Evolutionary conservation across 2,329 filamentous ascomycete species (phyloP), one percentile per base, ranked within the genome.

Genomic region (Sarocladiaceae sp.): DNA sequence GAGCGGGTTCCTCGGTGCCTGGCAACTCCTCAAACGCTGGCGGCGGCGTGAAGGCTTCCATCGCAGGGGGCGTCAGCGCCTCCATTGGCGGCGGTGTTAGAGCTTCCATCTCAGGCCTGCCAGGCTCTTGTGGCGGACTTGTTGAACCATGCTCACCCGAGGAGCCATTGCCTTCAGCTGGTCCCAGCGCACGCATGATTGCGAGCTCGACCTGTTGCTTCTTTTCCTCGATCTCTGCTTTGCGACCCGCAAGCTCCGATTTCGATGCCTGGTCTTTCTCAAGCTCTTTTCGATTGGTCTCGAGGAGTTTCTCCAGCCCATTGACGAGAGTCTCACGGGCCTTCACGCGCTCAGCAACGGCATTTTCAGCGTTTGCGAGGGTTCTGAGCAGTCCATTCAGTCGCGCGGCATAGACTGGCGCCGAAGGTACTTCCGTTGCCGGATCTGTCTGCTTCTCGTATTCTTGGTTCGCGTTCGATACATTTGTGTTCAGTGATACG

Each of bases 301-400:
- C 83, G 1, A 97, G 76, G 12, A 97, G 76, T 63, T 88, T 90
- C 70, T 97, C 90, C 4, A 99, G 75, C 1, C 86, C 90, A 25
- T 81, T 78, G 33, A 97, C 85, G 25, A 99, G 78, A 10, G 83
- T 80, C 58, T 83, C 82, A 13, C 94, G 85, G 2, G 91, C 90
- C 64, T 93, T 92, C 65, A 99, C 90, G 59, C 88, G 90, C 61
- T 96, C 90, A 2, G 88, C 86, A 1, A 97, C 88, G 1, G 93
- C 91, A 52, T 84, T 89, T 69, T 99, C 92, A 3, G 94, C 94
- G 57, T 83, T 89, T 18, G 90, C 90, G 17, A 99, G 79, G 6
- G 85, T 88, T 73, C 94, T 97, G 51, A 97, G 79, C n/a, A 99
- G 77, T 2, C 90, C 88, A 58, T 89, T 92, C 8, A 99, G 80